phyloP scores from a whole-genome alignment of 352 stramenopile genomes.

The Aphanomyces astaci region DNA sequence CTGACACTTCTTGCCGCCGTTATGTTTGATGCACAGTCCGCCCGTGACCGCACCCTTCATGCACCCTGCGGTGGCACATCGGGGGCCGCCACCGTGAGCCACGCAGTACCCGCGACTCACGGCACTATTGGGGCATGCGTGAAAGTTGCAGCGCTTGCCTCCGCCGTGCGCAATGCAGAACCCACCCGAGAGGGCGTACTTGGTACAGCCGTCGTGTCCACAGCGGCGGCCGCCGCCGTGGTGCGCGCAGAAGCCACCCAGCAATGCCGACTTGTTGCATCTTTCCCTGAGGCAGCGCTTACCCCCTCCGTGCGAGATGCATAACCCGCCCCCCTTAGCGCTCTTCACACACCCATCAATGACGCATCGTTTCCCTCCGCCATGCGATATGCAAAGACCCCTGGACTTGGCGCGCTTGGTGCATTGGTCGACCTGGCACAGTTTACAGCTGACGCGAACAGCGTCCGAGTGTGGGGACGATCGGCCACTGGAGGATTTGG shows the following conservation, averaged over 20 bases:
- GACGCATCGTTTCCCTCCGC: slow-evolving; percentile 72
- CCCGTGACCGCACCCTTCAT: too few species aligned
- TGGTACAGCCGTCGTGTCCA: slow-evolving; percentile 69
- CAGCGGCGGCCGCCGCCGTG: slow-evolving; percentile 80
- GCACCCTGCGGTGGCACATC: too few species aligned
- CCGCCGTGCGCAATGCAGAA: slow-evolving; percentile 70
- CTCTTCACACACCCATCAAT: slow-evolving; percentile 52
- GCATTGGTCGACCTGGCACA: too few species aligned
- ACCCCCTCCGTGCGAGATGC: slow-evolving; percentile 76
- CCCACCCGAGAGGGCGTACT: slow-evolving; percentile 77
- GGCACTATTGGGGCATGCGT: too few species aligned
- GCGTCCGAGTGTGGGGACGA: too few species aligned
- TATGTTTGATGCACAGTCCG: too few species aligned
- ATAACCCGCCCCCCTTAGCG: slow-evolving; percentile 73
- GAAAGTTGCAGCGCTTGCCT: slow-evolving; percentile 81
- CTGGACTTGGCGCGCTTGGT: too few species aligned
- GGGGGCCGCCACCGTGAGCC: too few species aligned
- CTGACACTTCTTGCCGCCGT: too few species aligned
- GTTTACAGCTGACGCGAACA: too few species aligned
- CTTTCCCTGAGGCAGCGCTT: slow-evolving; percentile 79
- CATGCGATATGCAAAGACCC: slow-evolving; percentile 82
- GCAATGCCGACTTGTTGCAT: slow-evolving; percentile 83
- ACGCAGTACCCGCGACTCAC: too few species aligned
- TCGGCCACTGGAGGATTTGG: too few species aligned
- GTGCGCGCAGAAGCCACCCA: slow-evolving; percentile 75